A percentile compares a stretch with the other conserved stretches of the same genome.
Evolutionary conservation across 176 grass and related monocot species (phyloP).

Genomic region (Zoysia japonica): DNA sequence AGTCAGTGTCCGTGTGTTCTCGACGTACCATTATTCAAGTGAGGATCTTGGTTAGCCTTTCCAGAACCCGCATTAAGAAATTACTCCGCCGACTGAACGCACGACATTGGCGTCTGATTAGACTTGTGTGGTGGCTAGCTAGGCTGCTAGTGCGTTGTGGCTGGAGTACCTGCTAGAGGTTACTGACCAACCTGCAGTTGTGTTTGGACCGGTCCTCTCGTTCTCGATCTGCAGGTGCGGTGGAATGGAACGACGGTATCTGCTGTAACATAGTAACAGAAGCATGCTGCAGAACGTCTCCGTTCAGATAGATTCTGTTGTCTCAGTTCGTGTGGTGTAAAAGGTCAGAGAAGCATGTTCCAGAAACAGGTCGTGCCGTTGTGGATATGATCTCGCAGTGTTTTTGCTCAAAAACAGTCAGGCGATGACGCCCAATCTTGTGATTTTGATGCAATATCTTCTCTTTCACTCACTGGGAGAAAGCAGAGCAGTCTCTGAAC

Average conservation of each 20-base stretch:
- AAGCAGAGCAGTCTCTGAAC: neutral
- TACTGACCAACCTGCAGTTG: neutral
- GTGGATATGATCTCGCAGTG: neutral
- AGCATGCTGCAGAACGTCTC: neutral
- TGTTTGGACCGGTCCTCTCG: neutral
- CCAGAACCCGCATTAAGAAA: neutral
- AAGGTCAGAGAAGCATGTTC: neutral
- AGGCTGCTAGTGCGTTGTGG: too few species aligned
- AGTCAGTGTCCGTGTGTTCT: neutral
- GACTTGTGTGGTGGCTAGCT: neutral
- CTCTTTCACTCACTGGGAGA: neutral
- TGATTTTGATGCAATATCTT: neutral
- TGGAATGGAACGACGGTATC: neutral
- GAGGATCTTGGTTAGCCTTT: neutral
- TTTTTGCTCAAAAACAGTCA: neutral
- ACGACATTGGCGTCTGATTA: neutral
- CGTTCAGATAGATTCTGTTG: neutral
- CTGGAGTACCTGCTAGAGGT: constrained; percentile 13
- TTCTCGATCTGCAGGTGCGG: neutral
- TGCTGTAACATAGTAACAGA: constrained; percentile 10
- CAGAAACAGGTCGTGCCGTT: neutral
- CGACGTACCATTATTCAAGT: neutral
- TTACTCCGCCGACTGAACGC: neutral
- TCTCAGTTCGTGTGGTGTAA: neutral
- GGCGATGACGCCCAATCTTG: neutral